phyloP scores from a whole-genome alignment of 139 green algal genomes.

The Haematococcus sp. region DNA sequence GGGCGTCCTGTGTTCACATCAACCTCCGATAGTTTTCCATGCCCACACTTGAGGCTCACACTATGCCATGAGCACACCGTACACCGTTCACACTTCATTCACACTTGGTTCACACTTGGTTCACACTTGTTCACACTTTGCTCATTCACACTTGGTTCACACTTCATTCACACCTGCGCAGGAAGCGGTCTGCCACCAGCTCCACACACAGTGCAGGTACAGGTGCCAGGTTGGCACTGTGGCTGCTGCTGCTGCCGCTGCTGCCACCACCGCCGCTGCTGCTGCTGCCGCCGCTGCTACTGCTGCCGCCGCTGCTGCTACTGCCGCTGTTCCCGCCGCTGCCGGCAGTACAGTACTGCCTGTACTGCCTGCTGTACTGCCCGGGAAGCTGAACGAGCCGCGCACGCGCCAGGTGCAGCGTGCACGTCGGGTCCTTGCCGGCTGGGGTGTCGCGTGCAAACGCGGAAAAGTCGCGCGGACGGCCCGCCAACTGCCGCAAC shows the following conservation, averaged over 20 bases:
- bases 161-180: constrained; percentile 11
- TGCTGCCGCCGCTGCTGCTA: neutral
- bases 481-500: neutral
- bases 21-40: too few relatives aligned
- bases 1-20: too few relatives aligned
- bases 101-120: too few relatives aligned
- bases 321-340: neutral
- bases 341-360: neutral
- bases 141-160: too few relatives aligned
- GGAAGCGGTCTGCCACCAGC: constrained; percentile 16
- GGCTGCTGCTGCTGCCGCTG: too few relatives aligned
- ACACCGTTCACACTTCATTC: too few relatives aligned
- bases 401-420: neutral
- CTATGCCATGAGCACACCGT: too few relatives aligned
- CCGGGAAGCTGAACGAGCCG: too few relatives aligned
- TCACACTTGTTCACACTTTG: too few relatives aligned
- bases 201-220: neutral
- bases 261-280: too few relatives aligned
- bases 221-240: neutral
- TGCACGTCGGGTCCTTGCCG: neutral
- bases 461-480: neutral
- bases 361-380: too few relatives aligned
- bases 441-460: neutral
- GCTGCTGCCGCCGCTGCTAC: neutral
- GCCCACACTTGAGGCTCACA: too few relatives aligned